phyloP scores from a whole-genome alignment of 2,329 filamentous ascomycete species.

The Mycosphaerella sp. region DNA sequence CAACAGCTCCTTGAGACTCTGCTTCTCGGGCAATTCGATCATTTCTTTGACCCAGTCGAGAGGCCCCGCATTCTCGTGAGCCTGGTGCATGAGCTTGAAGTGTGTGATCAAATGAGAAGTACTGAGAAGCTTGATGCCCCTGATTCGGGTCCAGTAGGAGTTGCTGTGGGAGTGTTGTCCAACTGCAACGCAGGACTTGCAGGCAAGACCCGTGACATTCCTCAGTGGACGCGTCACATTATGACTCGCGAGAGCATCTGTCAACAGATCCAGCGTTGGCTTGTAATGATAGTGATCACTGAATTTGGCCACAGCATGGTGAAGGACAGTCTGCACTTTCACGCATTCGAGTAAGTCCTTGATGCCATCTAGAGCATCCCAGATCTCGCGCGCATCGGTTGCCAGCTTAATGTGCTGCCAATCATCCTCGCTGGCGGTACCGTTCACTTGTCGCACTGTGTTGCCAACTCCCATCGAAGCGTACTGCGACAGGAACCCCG shows the following conservation, averaged over 20 bases:
- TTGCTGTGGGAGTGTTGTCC: constrained; percentile 26
- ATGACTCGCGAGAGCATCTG: constrained; percentile 38
- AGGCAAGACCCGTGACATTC: constrained; percentile 40
- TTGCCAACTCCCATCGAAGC: neutral
- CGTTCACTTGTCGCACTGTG: neutral
- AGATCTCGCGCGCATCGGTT: constrained; percentile 53
- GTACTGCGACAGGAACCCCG: constrained; percentile 4
- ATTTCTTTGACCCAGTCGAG: constrained; percentile 56
- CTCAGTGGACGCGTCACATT: constrained; percentile 40
- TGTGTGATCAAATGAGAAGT: constrained; percentile 54
- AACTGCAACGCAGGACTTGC: constrained; percentile 30
- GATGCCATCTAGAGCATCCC: constrained; percentile 55
- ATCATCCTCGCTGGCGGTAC: constrained; percentile 8
- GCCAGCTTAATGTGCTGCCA: constrained; percentile 37
- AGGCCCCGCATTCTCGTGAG: constrained; percentile 28
- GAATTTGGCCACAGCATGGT: constrained; percentile 56
- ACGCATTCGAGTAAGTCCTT: constrained; percentile 57
- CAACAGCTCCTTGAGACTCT: constrained; percentile 45
- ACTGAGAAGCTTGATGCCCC: constrained; percentile 38
- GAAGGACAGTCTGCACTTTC: constrained; percentile 56
- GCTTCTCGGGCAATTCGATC: constrained; percentile 52
- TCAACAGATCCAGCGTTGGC: constrained; percentile 52
- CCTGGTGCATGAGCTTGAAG: constrained; percentile 51
- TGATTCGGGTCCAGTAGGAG: constrained; percentile 34
- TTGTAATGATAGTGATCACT: constrained; percentile 51